A percentile compares a stretch with the other conserved stretches of the same genome.
Evolutionary conservation across 768 basidiomycete genomes (phyloP).

Genomic region (Boletus vermiculosoides): DNA sequence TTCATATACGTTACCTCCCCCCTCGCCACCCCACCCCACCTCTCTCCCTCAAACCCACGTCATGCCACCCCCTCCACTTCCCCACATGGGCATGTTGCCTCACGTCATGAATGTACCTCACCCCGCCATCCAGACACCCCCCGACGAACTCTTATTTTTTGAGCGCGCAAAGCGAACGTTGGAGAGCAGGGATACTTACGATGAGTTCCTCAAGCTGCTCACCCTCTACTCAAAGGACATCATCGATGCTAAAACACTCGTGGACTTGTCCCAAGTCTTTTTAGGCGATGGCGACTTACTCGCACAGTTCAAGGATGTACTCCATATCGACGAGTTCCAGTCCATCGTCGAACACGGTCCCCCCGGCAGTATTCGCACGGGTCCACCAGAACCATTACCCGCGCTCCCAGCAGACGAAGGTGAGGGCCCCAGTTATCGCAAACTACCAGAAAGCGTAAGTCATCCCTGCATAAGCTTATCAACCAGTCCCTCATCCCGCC

Average conservation of each 20-base stretch:
- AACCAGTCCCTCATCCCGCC: conserved; percentile 2
- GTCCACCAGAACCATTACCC: conserved; percentile 72
- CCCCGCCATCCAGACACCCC: conserved; percentile 37
- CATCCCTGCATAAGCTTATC: neutral
- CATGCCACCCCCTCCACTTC: conserved; percentile 30
- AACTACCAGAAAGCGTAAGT: conserved; percentile 83
- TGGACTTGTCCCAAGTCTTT: conserved; percentile 79
- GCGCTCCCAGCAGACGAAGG: conserved; percentile 80
- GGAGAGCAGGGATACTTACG: conserved; percentile 74
- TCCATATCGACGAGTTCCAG: conserved; percentile 72
- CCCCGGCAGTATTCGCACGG: conserved; percentile 73
- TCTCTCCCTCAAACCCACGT: conserved; percentile 24
- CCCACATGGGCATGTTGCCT: conserved; percentile 29
- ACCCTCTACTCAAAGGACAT: conserved; percentile 90
- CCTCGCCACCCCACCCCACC: conserved; percentile 32
- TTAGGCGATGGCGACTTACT: conserved; percentile 80
- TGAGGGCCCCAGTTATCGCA: conserved; percentile 92
- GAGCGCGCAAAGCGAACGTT: conserved; percentile 85
- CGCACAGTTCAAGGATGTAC: conserved; percentile 79
- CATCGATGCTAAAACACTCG: conserved; percentile 78
- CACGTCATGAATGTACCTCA: conserved; percentile 27
- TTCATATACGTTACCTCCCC: conserved; percentile 45
- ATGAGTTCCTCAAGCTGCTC: conserved; percentile 93
- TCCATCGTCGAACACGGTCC: conserved; percentile 66
- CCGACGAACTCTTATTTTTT: conserved; percentile 89